phyloP scores from a whole-genome alignment of 495 filamentous ascomycete species.

The Penicillium egyptiacum region DNA sequence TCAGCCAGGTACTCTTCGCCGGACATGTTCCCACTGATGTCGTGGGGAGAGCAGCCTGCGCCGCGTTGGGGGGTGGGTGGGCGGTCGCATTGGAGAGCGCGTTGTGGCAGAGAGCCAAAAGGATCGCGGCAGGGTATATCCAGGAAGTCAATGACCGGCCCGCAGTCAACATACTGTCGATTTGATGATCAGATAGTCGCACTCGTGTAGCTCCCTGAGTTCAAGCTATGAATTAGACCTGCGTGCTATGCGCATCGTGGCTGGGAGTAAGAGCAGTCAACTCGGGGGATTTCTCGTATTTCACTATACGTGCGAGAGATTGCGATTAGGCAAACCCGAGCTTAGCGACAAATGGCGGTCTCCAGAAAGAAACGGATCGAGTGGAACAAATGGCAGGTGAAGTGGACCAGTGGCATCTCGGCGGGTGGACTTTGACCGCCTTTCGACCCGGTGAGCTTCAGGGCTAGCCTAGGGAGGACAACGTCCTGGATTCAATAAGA shows the following conservation, averaged over 20 bases:
- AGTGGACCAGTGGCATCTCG: conserved; percentile 30
- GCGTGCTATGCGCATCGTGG: conserved; percentile 22
- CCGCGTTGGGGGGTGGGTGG: conserved; percentile 12
- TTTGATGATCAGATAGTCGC: background rate
- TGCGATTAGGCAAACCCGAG: conserved; percentile 1
- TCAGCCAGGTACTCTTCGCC: conserved; percentile 18
- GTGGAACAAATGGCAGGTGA: conserved; percentile 1
- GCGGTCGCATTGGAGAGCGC: conserved; percentile 9
- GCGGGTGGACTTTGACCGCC: conserved; percentile 13
- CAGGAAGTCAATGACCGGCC: conserved; percentile 16
- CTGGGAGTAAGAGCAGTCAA: conserved; percentile 16
- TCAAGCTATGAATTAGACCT: conserved; percentile 1
- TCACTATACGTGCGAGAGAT: background rate
- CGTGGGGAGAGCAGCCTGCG: background rate
- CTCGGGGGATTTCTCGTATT: background rate
- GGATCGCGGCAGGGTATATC: conserved; percentile 9
- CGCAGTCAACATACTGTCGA: conserved; percentile 21
- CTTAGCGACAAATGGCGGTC: conserved; percentile 11
- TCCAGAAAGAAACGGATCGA: conserved; percentile 7
- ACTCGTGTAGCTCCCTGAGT: conserved; percentile 12
- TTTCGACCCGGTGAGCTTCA: background rate
- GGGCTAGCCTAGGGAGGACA: too few species aligned
- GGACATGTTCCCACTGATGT: conserved; percentile 16
- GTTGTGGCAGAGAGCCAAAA: conserved; percentile 12
- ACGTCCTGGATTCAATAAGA: too few species aligned